phyloP scores from a whole-genome alignment of 164 flowering plant genomes.

The Piper betle region DNA sequence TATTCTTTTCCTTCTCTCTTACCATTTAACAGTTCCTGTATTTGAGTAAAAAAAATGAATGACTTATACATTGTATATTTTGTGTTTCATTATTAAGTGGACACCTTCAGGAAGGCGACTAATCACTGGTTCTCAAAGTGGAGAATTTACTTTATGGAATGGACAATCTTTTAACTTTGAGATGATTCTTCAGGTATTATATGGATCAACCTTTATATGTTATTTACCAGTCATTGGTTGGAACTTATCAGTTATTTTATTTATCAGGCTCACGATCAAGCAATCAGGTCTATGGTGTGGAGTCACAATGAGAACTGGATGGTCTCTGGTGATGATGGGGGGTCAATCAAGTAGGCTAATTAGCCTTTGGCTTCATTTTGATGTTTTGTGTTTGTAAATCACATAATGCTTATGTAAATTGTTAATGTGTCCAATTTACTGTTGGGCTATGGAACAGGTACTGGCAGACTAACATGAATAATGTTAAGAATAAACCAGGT shows the following conservation, averaged over 20 bases:
- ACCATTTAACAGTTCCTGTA: no score
- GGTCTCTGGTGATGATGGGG: slow-evolving; percentile 99
- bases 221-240: background rate
- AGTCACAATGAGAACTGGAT: slow-evolving; percentile 99
- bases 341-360: slow-evolving; percentile 67
- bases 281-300: slow-evolving; percentile 98
- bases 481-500: slow-evolving; percentile 93
- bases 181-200: slow-evolving; percentile 91
- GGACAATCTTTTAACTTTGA: slow-evolving; percentile 98
- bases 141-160: slow-evolving; percentile 99
- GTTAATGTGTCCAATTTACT: background rate
- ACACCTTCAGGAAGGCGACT: slow-evolving; percentile 94
- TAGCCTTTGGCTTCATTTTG: background rate
- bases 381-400: background rate
- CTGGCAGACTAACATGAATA: slow-evolving; percentile 98
- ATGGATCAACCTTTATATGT: slow-evolving; percentile 1
- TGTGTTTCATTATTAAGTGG: slow-evolving; percentile 45
- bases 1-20: no score
- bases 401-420: background rate
- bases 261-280: slow-evolving; percentile 94
- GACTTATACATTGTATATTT: slow-evolving; percentile 1
- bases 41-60: background rate
- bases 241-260: background rate
- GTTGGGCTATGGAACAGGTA: slow-evolving; percentile 33
- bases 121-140: slow-evolving; percentile 98